These are phyloP conservation scores for Nicotiana rustica DNA, from an alignment of 305 asterid genomes.

Conservation along the genomic window DNA sequence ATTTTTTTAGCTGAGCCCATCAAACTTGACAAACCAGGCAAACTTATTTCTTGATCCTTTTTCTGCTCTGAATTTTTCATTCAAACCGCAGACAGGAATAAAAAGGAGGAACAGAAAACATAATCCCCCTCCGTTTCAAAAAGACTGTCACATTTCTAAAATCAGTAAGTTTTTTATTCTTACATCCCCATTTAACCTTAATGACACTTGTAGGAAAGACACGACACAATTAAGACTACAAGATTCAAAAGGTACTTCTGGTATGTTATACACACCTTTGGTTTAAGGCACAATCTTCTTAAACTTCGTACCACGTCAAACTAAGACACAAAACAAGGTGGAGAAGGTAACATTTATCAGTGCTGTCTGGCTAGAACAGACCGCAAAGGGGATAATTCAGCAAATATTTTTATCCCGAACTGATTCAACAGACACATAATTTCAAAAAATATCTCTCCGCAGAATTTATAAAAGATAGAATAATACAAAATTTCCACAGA, in stretches of 20 bases:
- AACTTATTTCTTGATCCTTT: conserved; percentile 11
- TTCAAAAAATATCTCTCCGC: not conserved
- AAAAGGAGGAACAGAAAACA: not conserved
- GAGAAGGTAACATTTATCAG: not conserved
- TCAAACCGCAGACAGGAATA: not conserved
- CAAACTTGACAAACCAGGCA: not conserved
- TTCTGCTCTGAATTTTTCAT: not conserved
- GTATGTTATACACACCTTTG: not conserved
- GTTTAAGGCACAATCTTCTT: not conserved
- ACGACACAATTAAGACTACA: conserved; percentile 1
- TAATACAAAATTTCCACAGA: not conserved
- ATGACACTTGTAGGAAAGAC: not conserved
- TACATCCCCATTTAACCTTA: not conserved
- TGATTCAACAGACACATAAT: not conserved
- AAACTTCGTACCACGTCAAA: not conserved
- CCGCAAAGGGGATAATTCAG: not conserved
- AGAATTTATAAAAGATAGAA: not conserved
- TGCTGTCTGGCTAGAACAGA: not conserved
- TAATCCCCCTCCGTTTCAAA: not conserved
- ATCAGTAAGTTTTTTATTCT: not conserved
- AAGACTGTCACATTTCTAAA: not conserved
- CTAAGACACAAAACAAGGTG: not conserved
- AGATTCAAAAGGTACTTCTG: too few relatives aligned
- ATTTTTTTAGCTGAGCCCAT: not conserved
- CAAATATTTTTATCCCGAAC: not conserved